These are phyloP conservation scores for Claviceps quebecensis DNA, from an alignment of 2,329 filamentous ascomycete genomes.

Conservation along the genomic window DNA sequence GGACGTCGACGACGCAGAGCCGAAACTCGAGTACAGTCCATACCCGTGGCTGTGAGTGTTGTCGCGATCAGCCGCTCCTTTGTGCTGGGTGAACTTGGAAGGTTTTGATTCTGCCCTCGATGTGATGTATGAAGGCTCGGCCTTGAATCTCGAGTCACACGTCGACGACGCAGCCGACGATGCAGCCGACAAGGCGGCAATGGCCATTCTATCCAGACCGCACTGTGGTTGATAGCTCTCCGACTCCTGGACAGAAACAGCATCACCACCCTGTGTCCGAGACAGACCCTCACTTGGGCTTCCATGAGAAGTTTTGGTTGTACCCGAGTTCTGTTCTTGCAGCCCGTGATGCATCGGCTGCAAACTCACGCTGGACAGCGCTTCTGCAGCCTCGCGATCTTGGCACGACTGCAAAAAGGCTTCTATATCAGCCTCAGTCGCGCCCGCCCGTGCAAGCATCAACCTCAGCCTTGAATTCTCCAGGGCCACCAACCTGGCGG, in stretches of 20 bases:
- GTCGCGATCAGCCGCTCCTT: background rate
- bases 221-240: background rate
- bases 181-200: background rate
- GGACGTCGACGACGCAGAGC: background rate
- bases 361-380: constrained; percentile 8
- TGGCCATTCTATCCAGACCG: background rate
- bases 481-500: constrained; percentile 32
- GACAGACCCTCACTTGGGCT: background rate
- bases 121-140: background rate
- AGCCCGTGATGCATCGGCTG: constrained; percentile 4
- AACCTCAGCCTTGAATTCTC: constrained; percentile 33
- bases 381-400: constrained; percentile 17
- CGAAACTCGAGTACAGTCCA: background rate
- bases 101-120: background rate
- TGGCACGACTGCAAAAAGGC: constrained; percentile 24
- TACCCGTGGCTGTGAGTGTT: background rate
- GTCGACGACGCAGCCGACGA: background rate
- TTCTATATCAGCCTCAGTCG: constrained; percentile 24
- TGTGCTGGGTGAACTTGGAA: background rate
- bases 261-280: background rate
- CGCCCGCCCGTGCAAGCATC: constrained; percentile 26
- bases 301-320: background rate
- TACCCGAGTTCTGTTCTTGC: background rate
- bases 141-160: background rate
- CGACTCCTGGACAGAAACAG: background rate